A percentile compares a stretch with the other conserved stretches of the same genome.
These are phyloP conservation scores for Andrographis paniculata DNA, from an alignment of 305 asterid species.

Conservation along the genomic window DNA sequence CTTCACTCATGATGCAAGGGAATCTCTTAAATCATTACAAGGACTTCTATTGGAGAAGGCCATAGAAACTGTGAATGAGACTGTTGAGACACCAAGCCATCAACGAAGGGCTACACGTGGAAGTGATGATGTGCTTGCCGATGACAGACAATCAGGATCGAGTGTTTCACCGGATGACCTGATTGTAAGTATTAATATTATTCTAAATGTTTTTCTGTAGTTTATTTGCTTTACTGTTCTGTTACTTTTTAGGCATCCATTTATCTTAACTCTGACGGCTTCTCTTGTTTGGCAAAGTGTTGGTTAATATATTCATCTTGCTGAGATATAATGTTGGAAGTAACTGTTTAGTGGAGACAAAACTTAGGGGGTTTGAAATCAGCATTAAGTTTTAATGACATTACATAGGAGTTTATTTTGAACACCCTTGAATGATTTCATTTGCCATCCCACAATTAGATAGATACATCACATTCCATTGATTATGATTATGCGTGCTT, in stretches of 20 bases:
- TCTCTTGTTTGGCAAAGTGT: slow-evolving; percentile 10
- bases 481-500: too few species aligned
- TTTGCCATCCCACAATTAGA: too few species aligned
- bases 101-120: slow-evolving; percentile 92
- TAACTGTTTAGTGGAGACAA: not conserved
- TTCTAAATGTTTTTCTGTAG: not conserved
- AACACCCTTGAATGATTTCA: too few species aligned
- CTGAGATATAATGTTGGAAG: too few species aligned
- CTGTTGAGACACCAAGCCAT: slow-evolving; percentile 84
- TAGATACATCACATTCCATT: too few species aligned
- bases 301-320: not conserved
- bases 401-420: too few species aligned
- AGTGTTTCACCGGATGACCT: slow-evolving; percentile 93
- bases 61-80: slow-evolving; percentile 66
- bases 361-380: not conserved
- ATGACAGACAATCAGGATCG: slow-evolving; percentile 71
- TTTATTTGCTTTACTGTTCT: not conserved
- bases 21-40: slow-evolving; percentile 86
- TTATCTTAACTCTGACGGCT: not conserved
- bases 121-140: slow-evolving; percentile 73
- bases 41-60: slow-evolving; percentile 84
- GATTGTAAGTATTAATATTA: slow-evolving; percentile 46
- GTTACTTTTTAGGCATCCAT: not conserved
- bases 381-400: slow-evolving; percentile 1
- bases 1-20: slow-evolving; percentile 91